Evolutionary conservation across 805 yeast species (phyloP).

Genomic region (Yamadazyma tumulicola): DNA sequence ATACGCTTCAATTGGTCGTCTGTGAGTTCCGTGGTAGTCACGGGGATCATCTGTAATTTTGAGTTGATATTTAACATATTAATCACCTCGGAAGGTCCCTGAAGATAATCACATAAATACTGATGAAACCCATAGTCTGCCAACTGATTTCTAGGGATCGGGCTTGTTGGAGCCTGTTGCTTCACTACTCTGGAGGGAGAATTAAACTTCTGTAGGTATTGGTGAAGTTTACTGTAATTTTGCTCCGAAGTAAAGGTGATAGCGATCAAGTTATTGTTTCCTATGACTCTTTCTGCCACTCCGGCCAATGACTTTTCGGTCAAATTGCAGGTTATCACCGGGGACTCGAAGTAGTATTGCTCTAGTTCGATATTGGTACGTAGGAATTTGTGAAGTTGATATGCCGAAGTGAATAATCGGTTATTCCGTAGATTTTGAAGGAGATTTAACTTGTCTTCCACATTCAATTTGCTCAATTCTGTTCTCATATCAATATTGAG

Average conservation of each 20-base stretch:
- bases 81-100: conserved; percentile 71
- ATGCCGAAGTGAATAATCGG: conserved; percentile 1
- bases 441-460: conserved; percentile 8
- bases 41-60: conserved; percentile 57
- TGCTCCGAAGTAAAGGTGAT: conserved; percentile 55
- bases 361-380: conserved; percentile 37
- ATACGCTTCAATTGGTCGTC: conserved; percentile 36
- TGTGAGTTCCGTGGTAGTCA: conserved; percentile 45
- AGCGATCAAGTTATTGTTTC: conserved; percentile 51
- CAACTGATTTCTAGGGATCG: conserved; percentile 34
- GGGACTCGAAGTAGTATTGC: conserved; percentile 63
- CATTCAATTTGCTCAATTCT: conserved; percentile 8
- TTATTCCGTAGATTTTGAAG: conserved; percentile 2
- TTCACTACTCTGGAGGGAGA: conserved; percentile 55
- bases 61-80: conserved; percentile 62
- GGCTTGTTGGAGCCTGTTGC: conserved; percentile 8
- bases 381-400: conserved; percentile 28
- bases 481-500: conserved; percentile 12
- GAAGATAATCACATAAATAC: conserved; percentile 62
- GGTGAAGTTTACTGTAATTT: conserved; percentile 37
- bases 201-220: conserved; percentile 36
- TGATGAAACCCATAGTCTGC: conserved; percentile 71
- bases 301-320: conserved; percentile 47
- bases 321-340: conserved; percentile 60
- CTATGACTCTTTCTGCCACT: conserved; percentile 56